These are phyloP conservation scores for Omphalotus guepiniiformis DNA, from an alignment of 768 basidiomycete genomes.

Conservation along the genomic window DNA sequence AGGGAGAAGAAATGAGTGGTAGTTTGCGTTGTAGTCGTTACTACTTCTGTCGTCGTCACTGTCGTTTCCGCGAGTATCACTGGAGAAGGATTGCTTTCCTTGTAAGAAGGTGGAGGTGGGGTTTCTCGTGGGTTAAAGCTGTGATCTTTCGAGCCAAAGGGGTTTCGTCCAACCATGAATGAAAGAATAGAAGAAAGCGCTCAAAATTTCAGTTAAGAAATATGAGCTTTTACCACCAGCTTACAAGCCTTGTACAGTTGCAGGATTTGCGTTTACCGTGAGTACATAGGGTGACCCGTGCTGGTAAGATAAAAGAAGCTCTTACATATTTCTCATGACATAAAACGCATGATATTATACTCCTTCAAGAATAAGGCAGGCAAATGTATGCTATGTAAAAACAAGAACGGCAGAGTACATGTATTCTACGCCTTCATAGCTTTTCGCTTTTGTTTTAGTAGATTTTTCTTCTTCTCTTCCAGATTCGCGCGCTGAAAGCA, in stretches of 20 bases:
- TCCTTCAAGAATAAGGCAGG: slow-evolving; percentile 9
- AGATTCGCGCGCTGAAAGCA: slow-evolving; percentile 52
- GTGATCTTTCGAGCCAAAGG: slow-evolving; percentile 9
- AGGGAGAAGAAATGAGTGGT: slow-evolving; percentile 64
- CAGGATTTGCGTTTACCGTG: neutral
- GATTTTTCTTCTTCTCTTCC: slow-evolving; percentile 51
- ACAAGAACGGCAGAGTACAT: neutral
- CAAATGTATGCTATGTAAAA: neutral
- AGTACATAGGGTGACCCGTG: neutral
- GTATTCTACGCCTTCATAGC: slow-evolving; percentile 17
- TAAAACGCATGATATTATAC: neutral
- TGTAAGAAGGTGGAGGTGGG: slow-evolving; percentile 31
- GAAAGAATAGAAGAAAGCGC: neutral
- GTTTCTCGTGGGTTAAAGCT: slow-evolving; percentile 10
- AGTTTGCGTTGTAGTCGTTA: slow-evolving; percentile 44
- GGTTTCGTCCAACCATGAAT: slow-evolving; percentile 24
- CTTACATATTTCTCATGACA: slow-evolving; percentile 5
- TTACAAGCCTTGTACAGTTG: neutral
- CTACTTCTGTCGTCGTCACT: slow-evolving; percentile 42
- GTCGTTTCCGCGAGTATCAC: slow-evolving; percentile 41
- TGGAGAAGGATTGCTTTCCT: slow-evolving; percentile 24
- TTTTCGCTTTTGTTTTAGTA: slow-evolving; percentile 48
- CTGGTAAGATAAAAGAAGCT: neutral
- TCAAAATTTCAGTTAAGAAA: slow-evolving; percentile 8
- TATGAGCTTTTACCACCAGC: neutral